Percentiles rank a stretch among this genome's conserved stretches.
phyloP scores from a whole-genome alignment of 768 basidiomycete species.

The Boletellus emodensis region DNA sequence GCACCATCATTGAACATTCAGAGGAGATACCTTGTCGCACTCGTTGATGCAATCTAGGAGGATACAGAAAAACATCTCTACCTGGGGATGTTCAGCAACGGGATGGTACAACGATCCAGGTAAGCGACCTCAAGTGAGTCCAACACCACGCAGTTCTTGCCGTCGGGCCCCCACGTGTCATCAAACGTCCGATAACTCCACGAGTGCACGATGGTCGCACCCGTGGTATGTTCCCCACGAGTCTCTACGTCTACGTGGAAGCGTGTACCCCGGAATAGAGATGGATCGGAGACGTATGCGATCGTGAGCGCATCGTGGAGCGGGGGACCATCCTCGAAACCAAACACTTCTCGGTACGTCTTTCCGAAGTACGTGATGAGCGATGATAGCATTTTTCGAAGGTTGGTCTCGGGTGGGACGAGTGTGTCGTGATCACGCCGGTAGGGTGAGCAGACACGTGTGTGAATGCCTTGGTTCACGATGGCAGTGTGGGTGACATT shows the following conservation, averaged over 20 bases:
- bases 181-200: conserved; percentile 61
- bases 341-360: conserved; percentile 68
- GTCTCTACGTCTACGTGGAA: conserved; percentile 83
- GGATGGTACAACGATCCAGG: background rate
- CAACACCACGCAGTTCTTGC: conserved; percentile 75
- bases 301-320: conserved; percentile 84
- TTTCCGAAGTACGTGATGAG: conserved; percentile 72
- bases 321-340: conserved; percentile 83
- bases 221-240: conserved; percentile 57
- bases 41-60: conserved; percentile 55
- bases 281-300: conserved; percentile 67
- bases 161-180: conserved; percentile 64
- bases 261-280: conserved; percentile 58
- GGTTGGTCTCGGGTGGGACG: conserved; percentile 35
- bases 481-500: conserved; percentile 89
- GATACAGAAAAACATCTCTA: conserved; percentile 59
- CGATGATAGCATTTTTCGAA: conserved; percentile 72
- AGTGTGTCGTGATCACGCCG: conserved; percentile 18
- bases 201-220: conserved; percentile 79
- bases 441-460: conserved; percentile 47
- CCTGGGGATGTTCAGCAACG: conserved; percentile 37
- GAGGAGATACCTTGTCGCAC: conserved; percentile 58
- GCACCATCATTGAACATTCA: conserved; percentile 38
- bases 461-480: conserved; percentile 53
- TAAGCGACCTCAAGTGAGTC: conserved; percentile 57